phyloP scores from a whole-genome alignment of 371 early-diverging fungal species.

The Syncephalastrum contaminatum region DNA sequence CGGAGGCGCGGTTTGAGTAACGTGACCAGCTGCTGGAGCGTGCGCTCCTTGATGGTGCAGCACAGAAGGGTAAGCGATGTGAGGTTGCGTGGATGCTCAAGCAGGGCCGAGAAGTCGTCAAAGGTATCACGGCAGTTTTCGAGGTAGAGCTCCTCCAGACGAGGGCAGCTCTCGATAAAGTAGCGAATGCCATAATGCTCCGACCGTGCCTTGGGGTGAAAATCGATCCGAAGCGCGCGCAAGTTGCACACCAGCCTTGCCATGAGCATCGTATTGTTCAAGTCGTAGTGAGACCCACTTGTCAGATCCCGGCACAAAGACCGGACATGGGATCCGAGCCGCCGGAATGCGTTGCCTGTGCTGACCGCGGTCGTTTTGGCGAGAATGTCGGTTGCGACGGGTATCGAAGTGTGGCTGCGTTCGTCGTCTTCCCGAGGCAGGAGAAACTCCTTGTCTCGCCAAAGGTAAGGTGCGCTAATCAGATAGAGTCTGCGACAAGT shows the following conservation, averaged over 20 bases:
- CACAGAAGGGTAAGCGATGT: conserved; percentile 29
- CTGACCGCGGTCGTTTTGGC: conserved; percentile 10
- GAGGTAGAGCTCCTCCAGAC: conserved; percentile 34
- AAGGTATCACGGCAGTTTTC: conserved; percentile 46
- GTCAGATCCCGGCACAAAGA: conserved; percentile 40
- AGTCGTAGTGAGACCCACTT: conserved; percentile 35
- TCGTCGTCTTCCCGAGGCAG: conserved; percentile 38
- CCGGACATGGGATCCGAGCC: conserved; percentile 39
- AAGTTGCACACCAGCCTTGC: conserved; percentile 39
- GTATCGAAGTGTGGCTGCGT: conserved; percentile 10
- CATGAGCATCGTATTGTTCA: conserved; percentile 38
- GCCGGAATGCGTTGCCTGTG: conserved; percentile 1
- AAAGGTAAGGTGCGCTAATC: conserved; percentile 40
- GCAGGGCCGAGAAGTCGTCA: conserved; percentile 39
- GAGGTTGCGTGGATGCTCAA: conserved; percentile 24
- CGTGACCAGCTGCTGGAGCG: conserved; percentile 18
- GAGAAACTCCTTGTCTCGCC: conserved; percentile 53
- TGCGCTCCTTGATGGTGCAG: conserved; percentile 38
- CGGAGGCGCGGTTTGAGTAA: conserved; percentile 14
- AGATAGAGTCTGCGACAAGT: conserved; percentile 36
- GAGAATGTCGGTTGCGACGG: conserved; percentile 23
- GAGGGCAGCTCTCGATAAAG: conserved; percentile 38
- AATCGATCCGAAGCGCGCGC: conserved; percentile 43
- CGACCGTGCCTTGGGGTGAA: conserved; percentile 34
- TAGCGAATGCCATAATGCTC: conserved; percentile 40